Conservation (phyloP, 768 basidiomycete genomes). For the Terana coerulea region DNA sequence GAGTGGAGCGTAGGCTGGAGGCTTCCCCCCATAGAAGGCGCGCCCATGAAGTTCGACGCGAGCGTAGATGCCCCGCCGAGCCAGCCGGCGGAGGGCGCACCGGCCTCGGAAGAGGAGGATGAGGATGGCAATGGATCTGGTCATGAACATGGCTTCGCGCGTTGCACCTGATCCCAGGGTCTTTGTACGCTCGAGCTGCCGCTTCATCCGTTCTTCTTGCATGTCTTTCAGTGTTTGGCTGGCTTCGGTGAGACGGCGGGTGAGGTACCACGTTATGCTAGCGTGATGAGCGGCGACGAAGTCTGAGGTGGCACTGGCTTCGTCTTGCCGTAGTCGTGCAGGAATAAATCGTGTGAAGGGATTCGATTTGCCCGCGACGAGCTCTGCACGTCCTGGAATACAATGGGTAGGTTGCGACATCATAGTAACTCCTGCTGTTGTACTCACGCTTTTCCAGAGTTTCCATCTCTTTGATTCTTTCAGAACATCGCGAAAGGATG, state of each 20-base stretch:
- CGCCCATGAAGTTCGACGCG: slow-evolving; percentile 48
- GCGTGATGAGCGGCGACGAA: slow-evolving; percentile 86
- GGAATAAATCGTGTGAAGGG: slow-evolving; percentile 70
- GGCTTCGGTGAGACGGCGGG: slow-evolving; percentile 71
- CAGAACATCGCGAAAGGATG: slow-evolving; percentile 80
- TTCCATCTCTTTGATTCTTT: slow-evolving; percentile 87
- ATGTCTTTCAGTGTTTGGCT: slow-evolving; percentile 80
- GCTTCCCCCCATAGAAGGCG: slow-evolving; percentile 30
- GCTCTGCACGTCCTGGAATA: slow-evolving; percentile 57
- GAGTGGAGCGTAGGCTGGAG: slow-evolving; percentile 17
- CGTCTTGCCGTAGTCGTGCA: slow-evolving; percentile 59
- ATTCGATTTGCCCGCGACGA: slow-evolving; percentile 60
- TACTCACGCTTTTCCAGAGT: slow-evolving; percentile 80
- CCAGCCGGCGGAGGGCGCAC: slow-evolving; percentile 40
- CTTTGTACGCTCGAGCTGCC: slow-evolving; percentile 79
- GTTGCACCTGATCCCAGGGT: slow-evolving; percentile 81
- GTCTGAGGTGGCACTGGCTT: slow-evolving; percentile 57
- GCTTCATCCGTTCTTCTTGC: slow-evolving; percentile 91
- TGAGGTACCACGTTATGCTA: slow-evolving; percentile 91
- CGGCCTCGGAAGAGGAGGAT: slow-evolving; percentile 16
- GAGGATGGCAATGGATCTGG: slow-evolving; percentile 25
- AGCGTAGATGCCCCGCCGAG: slow-evolving; percentile 57
- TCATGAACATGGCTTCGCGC: slow-evolving; percentile 52
- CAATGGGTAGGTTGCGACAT: not conserved
- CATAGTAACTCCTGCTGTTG: slow-evolving; percentile 11